These are phyloP conservation scores for Brassica carinata DNA, from an alignment of 345 rosid species.

Conservation along the genomic window DNA sequence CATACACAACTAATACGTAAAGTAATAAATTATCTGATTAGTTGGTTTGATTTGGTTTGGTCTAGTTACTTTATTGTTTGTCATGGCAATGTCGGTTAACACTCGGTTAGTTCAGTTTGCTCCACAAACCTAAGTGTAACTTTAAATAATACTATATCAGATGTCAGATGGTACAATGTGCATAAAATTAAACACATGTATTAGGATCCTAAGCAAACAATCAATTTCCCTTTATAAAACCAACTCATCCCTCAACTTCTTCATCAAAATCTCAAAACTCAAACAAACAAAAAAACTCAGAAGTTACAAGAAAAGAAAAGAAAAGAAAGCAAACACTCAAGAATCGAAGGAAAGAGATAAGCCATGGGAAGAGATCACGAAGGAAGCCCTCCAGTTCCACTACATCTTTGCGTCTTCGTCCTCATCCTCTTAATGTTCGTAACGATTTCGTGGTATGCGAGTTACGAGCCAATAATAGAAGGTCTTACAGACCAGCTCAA, in stretches of 20 bases:
- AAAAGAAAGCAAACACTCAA: conserved; percentile 1
- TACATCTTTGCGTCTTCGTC: conserved; percentile 56
- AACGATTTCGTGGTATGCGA: conserved; percentile 53
- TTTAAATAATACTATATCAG: not conserved
- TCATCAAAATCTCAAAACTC: conserved; percentile 2
- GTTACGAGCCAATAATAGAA: conserved; percentile 55
- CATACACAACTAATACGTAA: not conserved
- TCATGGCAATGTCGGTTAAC: not conserved
- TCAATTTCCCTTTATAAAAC: conserved; percentile 22
- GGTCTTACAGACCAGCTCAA: conserved; percentile 51
- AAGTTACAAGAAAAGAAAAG: not conserved
- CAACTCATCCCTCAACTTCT: conserved; percentile 2
- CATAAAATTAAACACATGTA: not conserved
- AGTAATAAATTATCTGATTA: not conserved
- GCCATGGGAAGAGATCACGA: conserved; percentile 40
- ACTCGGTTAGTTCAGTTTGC: not conserved
- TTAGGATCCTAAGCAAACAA: conserved; percentile 31
- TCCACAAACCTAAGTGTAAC: not conserved
- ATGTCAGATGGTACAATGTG: not conserved
- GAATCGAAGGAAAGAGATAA: not conserved
- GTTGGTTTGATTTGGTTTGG: not conserved
- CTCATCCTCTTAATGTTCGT: conserved; percentile 47
- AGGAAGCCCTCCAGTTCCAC: conserved; percentile 44
- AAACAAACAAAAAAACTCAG: not conserved
- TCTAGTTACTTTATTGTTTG: not conserved